phyloP scores from a whole-genome alignment of 352 stramenopile species.

The Phytophthora citrophthora region DNA sequence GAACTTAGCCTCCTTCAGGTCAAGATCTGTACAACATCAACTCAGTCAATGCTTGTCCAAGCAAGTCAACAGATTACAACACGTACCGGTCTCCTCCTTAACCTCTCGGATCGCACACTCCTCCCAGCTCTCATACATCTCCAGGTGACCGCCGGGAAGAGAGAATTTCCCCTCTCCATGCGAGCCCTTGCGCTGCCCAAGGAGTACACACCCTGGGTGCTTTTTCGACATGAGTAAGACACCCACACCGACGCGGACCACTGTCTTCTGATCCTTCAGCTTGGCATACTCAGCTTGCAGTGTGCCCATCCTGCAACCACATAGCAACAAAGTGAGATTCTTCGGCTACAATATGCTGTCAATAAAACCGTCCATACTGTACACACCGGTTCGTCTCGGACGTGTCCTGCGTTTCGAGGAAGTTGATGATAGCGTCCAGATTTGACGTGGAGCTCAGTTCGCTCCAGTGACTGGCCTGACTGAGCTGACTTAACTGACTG shows the following conservation, averaged over 20 bases:
- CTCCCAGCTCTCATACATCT: constrained; percentile 86
- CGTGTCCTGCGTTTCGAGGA: constrained; percentile 80
- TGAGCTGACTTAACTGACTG: constrained; percentile 77
- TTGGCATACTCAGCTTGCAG: constrained; percentile 70
- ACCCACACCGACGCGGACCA: constrained; percentile 79
- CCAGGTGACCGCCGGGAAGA: constrained; percentile 79
- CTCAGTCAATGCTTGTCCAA: constrained; percentile 2
- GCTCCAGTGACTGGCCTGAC: constrained; percentile 80
- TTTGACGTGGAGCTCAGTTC: constrained; percentile 86
- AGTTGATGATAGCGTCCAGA: constrained; percentile 87
- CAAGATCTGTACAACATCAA: constrained; percentile 48
- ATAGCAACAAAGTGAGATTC: constrained; percentile 13
- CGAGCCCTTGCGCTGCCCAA: constrained; percentile 75
- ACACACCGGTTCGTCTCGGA: constrained; percentile 63
- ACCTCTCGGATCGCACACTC: constrained; percentile 82
- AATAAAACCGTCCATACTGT: not conserved
- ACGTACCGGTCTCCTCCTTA: constrained; percentile 81
- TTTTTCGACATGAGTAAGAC: constrained; percentile 73
- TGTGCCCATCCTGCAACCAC: constrained; percentile 45
- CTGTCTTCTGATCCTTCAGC: constrained; percentile 59
- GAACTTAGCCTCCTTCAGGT: constrained; percentile 60
- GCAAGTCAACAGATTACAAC: not conserved
- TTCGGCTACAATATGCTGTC: not conserved
- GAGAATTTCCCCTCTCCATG: constrained; percentile 80
- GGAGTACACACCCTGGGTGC: constrained; percentile 73